phyloP scores from a whole-genome alignment of 306 rosid species.

The Trifolium subterraneum region DNA sequence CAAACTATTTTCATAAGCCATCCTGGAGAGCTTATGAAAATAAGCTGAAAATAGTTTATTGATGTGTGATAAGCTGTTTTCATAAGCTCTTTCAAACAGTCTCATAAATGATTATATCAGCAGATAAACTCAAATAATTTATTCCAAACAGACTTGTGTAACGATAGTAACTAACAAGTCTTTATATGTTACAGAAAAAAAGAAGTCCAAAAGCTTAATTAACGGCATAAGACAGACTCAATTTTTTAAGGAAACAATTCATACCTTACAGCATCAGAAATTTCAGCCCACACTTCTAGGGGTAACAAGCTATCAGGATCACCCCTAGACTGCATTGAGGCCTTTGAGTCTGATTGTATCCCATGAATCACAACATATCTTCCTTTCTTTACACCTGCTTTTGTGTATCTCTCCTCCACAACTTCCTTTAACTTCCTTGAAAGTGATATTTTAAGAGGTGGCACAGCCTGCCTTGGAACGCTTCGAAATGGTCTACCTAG shows the following conservation, averaged over 20 bases:
- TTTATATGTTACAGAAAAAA: not conserved
- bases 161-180: not conserved
- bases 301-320: conserved; percentile 89
- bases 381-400: conserved; percentile 68
- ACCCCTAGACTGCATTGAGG: conserved; percentile 92
- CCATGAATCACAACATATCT: conserved; percentile 88
- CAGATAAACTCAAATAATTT: no score
- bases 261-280: conserved; percentile 57
- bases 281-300: conserved; percentile 74
- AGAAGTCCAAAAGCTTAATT: no score
- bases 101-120: no score
- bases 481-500: conserved; percentile 70
- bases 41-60: not conserved
- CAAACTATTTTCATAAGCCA: not conserved
- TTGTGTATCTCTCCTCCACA: conserved; percentile 68
- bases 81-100: no score
- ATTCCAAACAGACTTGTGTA: not conserved
- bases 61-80: no score
- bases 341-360: conserved; percentile 84
- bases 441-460: conserved; percentile 68
- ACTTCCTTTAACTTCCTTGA: conserved; percentile 84
- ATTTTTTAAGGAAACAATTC: not conserved
- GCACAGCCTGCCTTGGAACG: conserved; percentile 66
- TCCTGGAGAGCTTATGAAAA: not conserved
- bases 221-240: not conserved